A percentile compares a stretch with the other conserved stretches of the same genome.
Evolutionary conservation across 179 eudicot species (phyloP).

Genomic region (Spinacia oleracea): DNA sequence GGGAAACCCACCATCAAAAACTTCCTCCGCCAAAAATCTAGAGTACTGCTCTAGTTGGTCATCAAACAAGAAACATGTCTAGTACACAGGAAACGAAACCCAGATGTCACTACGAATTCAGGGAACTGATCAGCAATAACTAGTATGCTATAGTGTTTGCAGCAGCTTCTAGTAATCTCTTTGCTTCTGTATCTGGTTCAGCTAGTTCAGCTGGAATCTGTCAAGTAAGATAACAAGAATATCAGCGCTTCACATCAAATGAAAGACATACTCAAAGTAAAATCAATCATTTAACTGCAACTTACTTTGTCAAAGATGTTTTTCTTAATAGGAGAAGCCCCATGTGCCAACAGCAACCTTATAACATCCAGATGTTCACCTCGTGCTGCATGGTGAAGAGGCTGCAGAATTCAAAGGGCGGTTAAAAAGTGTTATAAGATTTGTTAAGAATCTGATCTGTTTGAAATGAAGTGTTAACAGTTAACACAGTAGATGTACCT

Average conservation of each 20-base stretch:
- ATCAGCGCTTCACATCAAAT: background rate
- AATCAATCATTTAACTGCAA: background rate
- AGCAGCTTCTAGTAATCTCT: constrained; percentile 62
- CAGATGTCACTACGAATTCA: background rate
- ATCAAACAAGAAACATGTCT: background rate
- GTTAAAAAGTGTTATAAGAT: background rate
- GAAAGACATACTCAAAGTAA: background rate
- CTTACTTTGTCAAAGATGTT: constrained; percentile 73
- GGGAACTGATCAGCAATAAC: constrained; percentile 4
- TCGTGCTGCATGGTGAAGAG: constrained; percentile 98
- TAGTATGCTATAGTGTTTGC: constrained; percentile 30
- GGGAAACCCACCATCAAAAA: background rate
- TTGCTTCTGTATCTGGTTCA: constrained; percentile 63
- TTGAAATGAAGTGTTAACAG: background rate
- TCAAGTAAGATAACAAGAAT: constrained; percentile 13
- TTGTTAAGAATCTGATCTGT: background rate
- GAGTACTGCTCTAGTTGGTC: background rate
- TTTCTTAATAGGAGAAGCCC: constrained; percentile 61
- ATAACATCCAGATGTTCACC: constrained; percentile 73
- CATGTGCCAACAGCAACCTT: constrained; percentile 60
- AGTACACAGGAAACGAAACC: background rate
- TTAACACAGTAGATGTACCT: background rate
- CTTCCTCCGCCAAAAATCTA: background rate
- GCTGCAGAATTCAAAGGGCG: constrained; percentile 41
- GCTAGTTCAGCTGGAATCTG: constrained; percentile 83